Percentiles rank a stretch among this genome's conserved stretches.
These are phyloP conservation scores for Dryadomyces sulphureus DNA, from an alignment of 2,329 filamentous ascomycete species.

Conservation along the genomic window DNA sequence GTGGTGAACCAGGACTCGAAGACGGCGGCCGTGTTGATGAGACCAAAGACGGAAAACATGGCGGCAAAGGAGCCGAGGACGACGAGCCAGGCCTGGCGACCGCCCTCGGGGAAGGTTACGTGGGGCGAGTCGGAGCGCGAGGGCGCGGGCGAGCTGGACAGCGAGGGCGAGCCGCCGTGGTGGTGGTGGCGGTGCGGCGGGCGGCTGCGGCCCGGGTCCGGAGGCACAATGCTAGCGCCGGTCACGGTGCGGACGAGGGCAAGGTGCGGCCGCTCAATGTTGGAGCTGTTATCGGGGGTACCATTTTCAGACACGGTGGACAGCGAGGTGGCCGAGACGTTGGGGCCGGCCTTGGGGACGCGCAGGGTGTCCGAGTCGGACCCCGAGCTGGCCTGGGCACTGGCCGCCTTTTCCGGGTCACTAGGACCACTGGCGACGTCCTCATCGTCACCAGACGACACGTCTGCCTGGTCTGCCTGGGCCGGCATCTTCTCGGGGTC, in stretches of 20 bases:
- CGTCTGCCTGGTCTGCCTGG: no score
- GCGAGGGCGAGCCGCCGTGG: background rate
- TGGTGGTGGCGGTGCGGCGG: background rate
- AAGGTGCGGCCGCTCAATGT: no score
- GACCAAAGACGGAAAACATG: conserved; percentile 54
- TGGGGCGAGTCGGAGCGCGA: background rate
- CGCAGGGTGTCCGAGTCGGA: no score
- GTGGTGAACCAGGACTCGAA: conserved; percentile 64
- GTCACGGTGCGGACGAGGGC: background rate
- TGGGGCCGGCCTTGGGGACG: no score
- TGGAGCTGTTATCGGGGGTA: no score
- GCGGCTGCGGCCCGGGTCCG: background rate
- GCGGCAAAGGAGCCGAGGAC: conserved; percentile 64
- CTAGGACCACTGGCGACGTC: no score
- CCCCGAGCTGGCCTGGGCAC: background rate
- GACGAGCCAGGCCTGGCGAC: conserved; percentile 56
- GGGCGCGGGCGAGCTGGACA: background rate
- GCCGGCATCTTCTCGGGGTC: no score
- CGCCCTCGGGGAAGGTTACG: conserved; percentile 59
- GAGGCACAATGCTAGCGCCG: background rate
- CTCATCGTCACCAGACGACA: no score
- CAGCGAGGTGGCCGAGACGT: no score
- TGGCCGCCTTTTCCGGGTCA: background rate
- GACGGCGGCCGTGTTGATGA: conserved; percentile 61
- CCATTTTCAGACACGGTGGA: no score